These are phyloP conservation scores for Colletotrichum truncatum DNA, from an alignment of 2,329 filamentous ascomycete species.

Conservation along the genomic window DNA sequence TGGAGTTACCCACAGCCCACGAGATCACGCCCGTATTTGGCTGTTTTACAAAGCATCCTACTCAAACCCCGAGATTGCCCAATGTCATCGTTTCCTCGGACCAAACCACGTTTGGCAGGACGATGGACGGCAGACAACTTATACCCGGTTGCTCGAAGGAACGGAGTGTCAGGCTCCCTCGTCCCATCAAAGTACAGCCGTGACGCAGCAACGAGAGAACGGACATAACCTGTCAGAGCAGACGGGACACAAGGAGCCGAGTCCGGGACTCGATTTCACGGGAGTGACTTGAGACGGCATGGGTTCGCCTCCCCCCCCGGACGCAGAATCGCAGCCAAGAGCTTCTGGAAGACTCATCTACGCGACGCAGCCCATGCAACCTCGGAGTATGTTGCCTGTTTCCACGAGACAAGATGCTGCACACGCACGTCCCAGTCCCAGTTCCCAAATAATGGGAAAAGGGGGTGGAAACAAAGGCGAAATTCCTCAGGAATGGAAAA, in stretches of 20 bases:
- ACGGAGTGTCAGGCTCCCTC: not conserved
- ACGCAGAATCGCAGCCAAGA: conserved; percentile 8
- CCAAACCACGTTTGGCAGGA: conserved; percentile 3
- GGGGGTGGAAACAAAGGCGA: not conserved
- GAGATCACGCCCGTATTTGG: not conserved
- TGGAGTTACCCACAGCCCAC: conserved; percentile 9
- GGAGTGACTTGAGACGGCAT: conserved; percentile 12
- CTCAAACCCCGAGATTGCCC: conserved; percentile 11
- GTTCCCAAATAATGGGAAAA: not conserved
- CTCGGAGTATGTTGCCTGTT: not conserved
- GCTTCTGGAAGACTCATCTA: conserved; percentile 19
- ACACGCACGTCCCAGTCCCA: conserved; percentile 6
- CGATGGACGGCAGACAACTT: not conserved
- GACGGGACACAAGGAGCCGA: not conserved
- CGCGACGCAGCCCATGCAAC: conserved; percentile 6
- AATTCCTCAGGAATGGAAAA: not conserved
- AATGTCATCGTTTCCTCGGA: not conserved
- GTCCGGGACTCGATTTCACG: not conserved
- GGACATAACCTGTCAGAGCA: not conserved
- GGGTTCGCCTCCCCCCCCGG: not conserved
- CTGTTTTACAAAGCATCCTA: too few relatives aligned
- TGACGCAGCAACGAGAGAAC: not conserved
- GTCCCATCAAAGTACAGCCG: not conserved
- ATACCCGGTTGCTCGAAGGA: not conserved
- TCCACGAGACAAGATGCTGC: conserved; percentile 2